A percentile compares a stretch with the other conserved stretches of the same genome.
These are phyloP conservation scores for Protea cynaroides DNA, from an alignment of 164 flowering plant genomes.

Conservation along the genomic window DNA sequence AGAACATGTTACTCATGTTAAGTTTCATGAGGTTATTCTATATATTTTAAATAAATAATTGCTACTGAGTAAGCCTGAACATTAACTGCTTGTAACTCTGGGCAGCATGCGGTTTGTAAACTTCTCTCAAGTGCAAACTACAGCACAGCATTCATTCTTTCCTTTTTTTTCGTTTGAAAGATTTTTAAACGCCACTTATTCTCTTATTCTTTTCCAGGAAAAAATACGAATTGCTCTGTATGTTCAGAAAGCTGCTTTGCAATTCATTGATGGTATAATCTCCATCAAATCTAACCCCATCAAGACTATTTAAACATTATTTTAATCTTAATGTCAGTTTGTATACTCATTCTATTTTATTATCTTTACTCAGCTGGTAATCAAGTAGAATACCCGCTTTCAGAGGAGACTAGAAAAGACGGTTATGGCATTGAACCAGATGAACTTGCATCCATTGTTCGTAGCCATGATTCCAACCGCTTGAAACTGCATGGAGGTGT, in stretches of 20 bases:
- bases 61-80: background rate
- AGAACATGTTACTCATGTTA: background rate
- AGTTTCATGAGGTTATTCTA: background rate
- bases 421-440: conserved; percentile 36
- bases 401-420: conserved; percentile 28
- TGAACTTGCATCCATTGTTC: conserved; percentile 39
- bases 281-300: background rate
- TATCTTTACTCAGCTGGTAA: conserved; percentile 22
- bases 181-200: background rate
- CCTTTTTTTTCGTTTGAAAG: background rate
- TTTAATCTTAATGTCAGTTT: background rate
- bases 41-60: background rate
- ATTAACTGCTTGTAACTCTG: background rate
- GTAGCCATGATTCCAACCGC: conserved; percentile 24
- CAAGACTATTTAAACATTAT: background rate
- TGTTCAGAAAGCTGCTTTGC: conserved; percentile 43
- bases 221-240: conserved; percentile 31
- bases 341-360: background rate
- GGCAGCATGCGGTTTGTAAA: background rate
- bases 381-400: conserved; percentile 18
- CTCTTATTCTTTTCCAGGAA: conserved; percentile 27
- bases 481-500: conserved; percentile 25
- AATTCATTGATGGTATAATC: conserved; percentile 37
- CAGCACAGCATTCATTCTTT: background rate
- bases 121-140: too few species aligned